Percentiles rank a stretch among this genome's conserved stretches.
phyloP scores from a whole-genome alignment of 2,329 filamentous ascomycete genomes.

The Colletotrichum agaves region DNA sequence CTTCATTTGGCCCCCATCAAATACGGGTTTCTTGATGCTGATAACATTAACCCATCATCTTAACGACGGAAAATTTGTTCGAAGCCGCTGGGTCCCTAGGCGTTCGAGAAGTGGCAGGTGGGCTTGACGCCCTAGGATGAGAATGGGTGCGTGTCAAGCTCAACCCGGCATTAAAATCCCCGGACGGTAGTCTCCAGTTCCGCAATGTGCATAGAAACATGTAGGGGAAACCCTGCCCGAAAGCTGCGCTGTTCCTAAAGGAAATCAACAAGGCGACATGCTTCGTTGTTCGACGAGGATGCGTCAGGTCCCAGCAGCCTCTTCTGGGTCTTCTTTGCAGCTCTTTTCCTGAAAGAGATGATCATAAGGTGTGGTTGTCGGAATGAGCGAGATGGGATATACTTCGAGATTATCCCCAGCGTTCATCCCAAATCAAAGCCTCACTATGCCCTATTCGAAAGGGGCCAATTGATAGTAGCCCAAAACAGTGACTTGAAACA shows the following conservation, averaged over 20 bases:
- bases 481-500: conserved; percentile 37
- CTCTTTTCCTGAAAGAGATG: conserved; percentile 34
- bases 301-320: conserved; percentile 17
- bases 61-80: conserved; percentile 32
- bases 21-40: conserved; percentile 10
- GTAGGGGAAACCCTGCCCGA: conserved; percentile 22
- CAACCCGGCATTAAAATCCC: conserved; percentile 29
- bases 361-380: conserved; percentile 35
- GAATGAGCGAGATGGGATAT: conserved; percentile 38
- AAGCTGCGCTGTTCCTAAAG: conserved; percentile 4
- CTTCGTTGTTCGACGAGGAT: conserved; percentile 31
- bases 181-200: conserved; percentile 27
- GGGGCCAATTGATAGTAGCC: conserved; percentile 28
- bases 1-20: conserved; percentile 33
- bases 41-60: conserved; percentile 23
- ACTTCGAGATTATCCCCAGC: conserved; percentile 37
- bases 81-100: conserved; percentile 8
- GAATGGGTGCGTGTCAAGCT: conserved; percentile 12
- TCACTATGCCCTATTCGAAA: conserved; percentile 35
- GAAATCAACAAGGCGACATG: conserved; percentile 23
- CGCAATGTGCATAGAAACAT: conserved; percentile 12
- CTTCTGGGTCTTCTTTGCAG: conserved; percentile 22
- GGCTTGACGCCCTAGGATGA: conserved; percentile 14
- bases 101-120: conserved; percentile 30
- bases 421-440: conserved; percentile 39